Evolutionary conservation across 768 basidiomycete genomes (phyloP), one percentile per base, ranked within the genome.

Genomic region (Pleurotus ostreatus): DNA sequence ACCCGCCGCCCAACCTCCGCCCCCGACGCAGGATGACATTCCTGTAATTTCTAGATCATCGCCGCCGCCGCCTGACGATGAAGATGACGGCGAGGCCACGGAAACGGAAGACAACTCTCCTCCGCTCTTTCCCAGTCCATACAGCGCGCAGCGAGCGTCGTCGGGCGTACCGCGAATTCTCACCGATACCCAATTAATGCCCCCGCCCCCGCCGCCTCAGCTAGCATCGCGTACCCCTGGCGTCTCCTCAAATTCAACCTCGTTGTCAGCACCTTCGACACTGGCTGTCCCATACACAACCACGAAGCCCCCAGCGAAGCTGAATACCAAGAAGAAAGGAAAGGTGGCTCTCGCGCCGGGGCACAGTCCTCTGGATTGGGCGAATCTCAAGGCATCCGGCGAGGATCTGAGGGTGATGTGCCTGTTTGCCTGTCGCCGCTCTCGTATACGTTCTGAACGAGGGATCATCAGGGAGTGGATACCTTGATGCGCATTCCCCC

Each of bases 291-390:
- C 87, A 1, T 75, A 80, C n/a, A 76, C 79, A 7, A 89, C 89
- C 13, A 86, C 81, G 5, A 80, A 80, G 61, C 74, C 75, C 1
- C 85, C 85, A 0, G 64, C 70, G 13, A 81, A 80, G 57, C 74
- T 78, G 11, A 65, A 72, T 5, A 34, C 30, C 9, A 88, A 85
- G 64, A 84, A 77, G 62, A 74, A 84, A 18, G 80, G 77, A 26
- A 98, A 95, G 72, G 94, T 97, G 0, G 91, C 86, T 4, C 80
- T 99, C 3, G 86, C 90, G 9, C 95, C 96, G 1, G 97, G 97
- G 5, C 89, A 88, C 69, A 89, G 92, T 59, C 85, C 94, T 8
- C 70, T 99, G 25, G 97, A 99, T 70, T 99, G 96, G 96, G 94
- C 93, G 1, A 84, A 79, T 46, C 71, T 97, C 57, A 94, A 95